These are phyloP conservation scores for Physocladia obscura DNA, from an alignment of 192 early-diverging fungal species.

Conservation along the genomic window DNA sequence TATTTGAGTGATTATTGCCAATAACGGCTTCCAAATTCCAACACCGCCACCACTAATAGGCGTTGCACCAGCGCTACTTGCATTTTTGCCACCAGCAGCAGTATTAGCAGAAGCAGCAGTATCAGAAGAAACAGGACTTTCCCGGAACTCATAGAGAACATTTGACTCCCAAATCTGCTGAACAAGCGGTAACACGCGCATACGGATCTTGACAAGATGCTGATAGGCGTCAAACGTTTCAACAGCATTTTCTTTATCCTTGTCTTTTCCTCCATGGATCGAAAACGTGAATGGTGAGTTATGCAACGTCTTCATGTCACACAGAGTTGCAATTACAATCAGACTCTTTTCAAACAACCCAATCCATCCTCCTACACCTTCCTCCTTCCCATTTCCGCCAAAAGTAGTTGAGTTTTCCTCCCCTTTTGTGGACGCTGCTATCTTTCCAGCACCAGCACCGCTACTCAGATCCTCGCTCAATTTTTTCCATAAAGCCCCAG, in stretches of 20 bases:
- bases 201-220: constrained; percentile 66
- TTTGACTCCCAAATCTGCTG: constrained; percentile 64
- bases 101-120: too few relatives aligned
- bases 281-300: constrained; percentile 70
- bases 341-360: constrained; percentile 57
- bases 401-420: constrained; percentile 2
- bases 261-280: constrained; percentile 50
- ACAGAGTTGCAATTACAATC: constrained; percentile 64
- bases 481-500: constrained; percentile 49
- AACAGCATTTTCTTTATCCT: constrained; percentile 42
- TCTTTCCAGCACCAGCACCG: not conserved
- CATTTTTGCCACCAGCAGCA: not conserved
- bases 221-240: constrained; percentile 72
- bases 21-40: constrained; percentile 59
- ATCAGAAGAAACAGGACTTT: too few relatives aligned
- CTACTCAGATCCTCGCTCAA: not conserved
- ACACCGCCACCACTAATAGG: constrained; percentile 48
- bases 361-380: constrained; percentile 40
- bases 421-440: constrained; percentile 35
- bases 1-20: constrained; percentile 61
- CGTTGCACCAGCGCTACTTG: too few relatives aligned
- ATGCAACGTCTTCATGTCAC: constrained; percentile 68
- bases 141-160: constrained; percentile 42
- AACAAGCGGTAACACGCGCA: constrained; percentile 60
- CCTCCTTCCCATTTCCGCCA: constrained; percentile 42